These are phyloP conservation scores for Arthrobotrys conoides DNA, from an alignment of 2,329 filamentous ascomycete species.

Conservation along the genomic window DNA sequence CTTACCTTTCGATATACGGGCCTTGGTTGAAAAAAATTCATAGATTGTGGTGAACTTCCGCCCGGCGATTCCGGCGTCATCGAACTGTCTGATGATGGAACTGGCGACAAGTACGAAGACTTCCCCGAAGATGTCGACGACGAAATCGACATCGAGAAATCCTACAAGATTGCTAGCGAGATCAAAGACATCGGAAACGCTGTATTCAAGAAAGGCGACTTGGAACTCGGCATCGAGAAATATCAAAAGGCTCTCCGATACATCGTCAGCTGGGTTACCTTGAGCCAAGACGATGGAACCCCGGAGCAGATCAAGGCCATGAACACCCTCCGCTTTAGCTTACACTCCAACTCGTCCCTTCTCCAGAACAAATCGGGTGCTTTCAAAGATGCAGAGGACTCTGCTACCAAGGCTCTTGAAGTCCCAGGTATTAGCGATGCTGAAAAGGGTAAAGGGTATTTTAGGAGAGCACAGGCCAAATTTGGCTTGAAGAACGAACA, in stretches of 20 bases:
- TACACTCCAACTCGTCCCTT: slow-evolving; percentile 90
- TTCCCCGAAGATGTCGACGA: slow-evolving; percentile 86
- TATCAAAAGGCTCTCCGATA: slow-evolving; percentile 95
- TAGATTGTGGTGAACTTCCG: slow-evolving; percentile 86
- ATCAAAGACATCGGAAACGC: slow-evolving; percentile 94
- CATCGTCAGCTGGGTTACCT: slow-evolving; percentile 84
- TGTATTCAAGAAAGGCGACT: slow-evolving; percentile 86
- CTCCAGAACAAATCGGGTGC: slow-evolving; percentile 84
- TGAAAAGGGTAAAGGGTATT: slow-evolving; percentile 91
- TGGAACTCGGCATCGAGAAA: slow-evolving; percentile 82
- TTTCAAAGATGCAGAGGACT: slow-evolving; percentile 78
- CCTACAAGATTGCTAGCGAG: slow-evolving; percentile 83
- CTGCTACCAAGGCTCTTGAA: slow-evolving; percentile 80
- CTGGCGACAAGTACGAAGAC: slow-evolving; percentile 94
- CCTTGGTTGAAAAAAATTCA: slow-evolving; percentile 41
- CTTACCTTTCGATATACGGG: neutral
- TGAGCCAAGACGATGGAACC: slow-evolving; percentile 77
- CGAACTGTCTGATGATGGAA: slow-evolving; percentile 79
- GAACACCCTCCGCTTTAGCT: slow-evolving; percentile 81
- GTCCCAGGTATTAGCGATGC: slow-evolving; percentile 77
- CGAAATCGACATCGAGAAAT: slow-evolving; percentile 76
- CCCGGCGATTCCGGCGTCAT: slow-evolving; percentile 78
- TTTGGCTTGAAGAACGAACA: slow-evolving; percentile 88
- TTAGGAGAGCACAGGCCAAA: slow-evolving; percentile 83
- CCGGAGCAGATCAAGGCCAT: slow-evolving; percentile 78